Evolutionary conservation across 2,329 filamentous ascomycete genomes (phyloP), one percentile per base, ranked within the genome.

Genomic region (Colletotrichum sp.): DNA sequence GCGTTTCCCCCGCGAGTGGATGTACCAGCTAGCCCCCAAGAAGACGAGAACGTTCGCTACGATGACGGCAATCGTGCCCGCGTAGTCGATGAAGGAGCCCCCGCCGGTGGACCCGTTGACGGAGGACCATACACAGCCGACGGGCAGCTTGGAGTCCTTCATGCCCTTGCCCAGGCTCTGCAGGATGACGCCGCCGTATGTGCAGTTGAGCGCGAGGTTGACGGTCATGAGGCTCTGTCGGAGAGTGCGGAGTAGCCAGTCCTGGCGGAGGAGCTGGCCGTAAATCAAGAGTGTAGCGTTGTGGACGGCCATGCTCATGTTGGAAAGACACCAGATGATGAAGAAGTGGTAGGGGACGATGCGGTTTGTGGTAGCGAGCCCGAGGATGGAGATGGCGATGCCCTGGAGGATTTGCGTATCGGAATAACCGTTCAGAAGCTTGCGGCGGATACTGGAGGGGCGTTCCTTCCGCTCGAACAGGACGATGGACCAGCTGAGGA

Each of bases 311-410:
- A 91, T 93, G 18, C 91, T 91, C 9, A 94, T 86, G 15, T 93
- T 83, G 0, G 91, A 91, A 3, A 94, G 85, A 85, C 93, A 92
- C 92, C 92, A 94, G 78, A 94, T 90, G 71, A 94, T 88, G 85
- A 94, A 94, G 85, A 94, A 93, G 83, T 94, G 92, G 81, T 94
- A 94, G 0, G 92, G 89, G 0, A 92, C 88, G 81, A 94, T 88
- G 7, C 86, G 85, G 61, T 88, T 83, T 80, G 90, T 89, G 80
- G 92, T 91, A 6, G 90, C 90, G 2, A 94, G 87, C 0, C 90
- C 93, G 28, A 94, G 87, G 72, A 86, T 87, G 81, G 94, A 92
- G 72, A 94, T 90, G n/a, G 90, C 92, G 81, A 94, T 93, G 55
- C 93, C 92, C 21, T 92, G 92, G 71, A 94, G 85, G 82, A 94